Conservation (phyloP, 495 filamentous ascomycete genomes). For the Neurospora hispaniola region DNA sequence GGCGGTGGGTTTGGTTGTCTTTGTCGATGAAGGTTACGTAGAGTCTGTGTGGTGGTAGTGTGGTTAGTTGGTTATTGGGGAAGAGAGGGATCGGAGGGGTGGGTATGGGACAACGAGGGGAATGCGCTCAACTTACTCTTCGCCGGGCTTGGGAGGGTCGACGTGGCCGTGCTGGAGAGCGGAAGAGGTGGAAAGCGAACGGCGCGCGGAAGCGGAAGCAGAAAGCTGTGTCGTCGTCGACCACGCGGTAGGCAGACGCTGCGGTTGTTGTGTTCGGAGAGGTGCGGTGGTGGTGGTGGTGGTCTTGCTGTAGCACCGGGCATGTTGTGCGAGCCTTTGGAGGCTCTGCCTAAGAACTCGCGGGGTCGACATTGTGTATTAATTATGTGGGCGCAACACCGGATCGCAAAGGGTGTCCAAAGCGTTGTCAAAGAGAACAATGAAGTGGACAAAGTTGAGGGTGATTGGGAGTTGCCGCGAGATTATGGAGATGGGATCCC, state of each 20-base stretch:
- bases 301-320: conserved; percentile 13
- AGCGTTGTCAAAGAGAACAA: no score
- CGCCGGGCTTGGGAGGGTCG: conserved; percentile 76
- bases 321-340: conserved; percentile 14
- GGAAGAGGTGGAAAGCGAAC: conserved; percentile 54
- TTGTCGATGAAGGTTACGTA: conserved; percentile 92
- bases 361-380: conserved; percentile 17
- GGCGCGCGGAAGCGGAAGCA: neutral
- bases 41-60: conserved; percentile 45
- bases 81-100: no score
- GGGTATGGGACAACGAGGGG: neutral
- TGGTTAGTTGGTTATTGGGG: no score
- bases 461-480: neutral
- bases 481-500: neutral
- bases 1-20: conserved; percentile 61
- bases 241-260: neutral
- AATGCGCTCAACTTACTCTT: conserved; percentile 46
- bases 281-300: conserved; percentile 1
- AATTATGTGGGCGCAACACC: neutral
- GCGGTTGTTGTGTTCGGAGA: neutral
- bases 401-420: neutral
- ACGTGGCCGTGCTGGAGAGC: conserved; percentile 63
- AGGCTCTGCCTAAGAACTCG: conserved; percentile 12
- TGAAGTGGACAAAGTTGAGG: no score
- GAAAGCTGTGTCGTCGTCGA: neutral